phyloP scores from a whole-genome alignment of 768 basidiomycete species.

The Termitomyces sp. region DNA sequence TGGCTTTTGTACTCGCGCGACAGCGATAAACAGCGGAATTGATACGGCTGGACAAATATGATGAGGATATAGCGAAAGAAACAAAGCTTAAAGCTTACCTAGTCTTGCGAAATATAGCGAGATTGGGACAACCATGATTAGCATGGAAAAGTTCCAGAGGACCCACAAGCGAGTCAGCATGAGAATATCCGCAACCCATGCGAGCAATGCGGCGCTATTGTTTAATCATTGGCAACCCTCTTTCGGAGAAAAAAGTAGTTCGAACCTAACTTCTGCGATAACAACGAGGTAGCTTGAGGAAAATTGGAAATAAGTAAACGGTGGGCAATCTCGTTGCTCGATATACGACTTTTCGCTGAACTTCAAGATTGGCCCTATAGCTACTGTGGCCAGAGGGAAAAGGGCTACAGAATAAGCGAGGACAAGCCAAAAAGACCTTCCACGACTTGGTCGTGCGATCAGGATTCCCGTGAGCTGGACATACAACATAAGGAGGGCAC shows the following conservation, averaged over 20 bases:
- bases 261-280: constrained; percentile 28
- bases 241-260: neutral
- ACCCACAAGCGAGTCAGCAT: constrained; percentile 32
- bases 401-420: constrained; percentile 26
- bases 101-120: constrained; percentile 27
- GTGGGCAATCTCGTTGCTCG: constrained; percentile 16
- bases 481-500: constrained; percentile 34
- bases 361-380: constrained; percentile 25
- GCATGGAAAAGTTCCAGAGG: constrained; percentile 28
- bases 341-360: constrained; percentile 27
- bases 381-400: constrained; percentile 26
- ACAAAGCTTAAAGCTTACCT: constrained; percentile 17
- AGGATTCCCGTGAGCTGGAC: constrained; percentile 32
- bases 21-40: constrained; percentile 26
- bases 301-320: constrained; percentile 12
- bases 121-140: constrained; percentile 21
- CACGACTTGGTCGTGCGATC: constrained; percentile 29
- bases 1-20: constrained; percentile 13
- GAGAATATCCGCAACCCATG: constrained; percentile 32
- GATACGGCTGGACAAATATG: constrained; percentile 23
- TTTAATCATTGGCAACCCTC: neutral
- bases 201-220: constrained; percentile 24
- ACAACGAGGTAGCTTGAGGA: constrained; percentile 23
- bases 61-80: neutral
- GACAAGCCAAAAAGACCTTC: constrained; percentile 28